phyloP scores from a whole-genome alignment of 2,329 filamentous ascomycete genomes.

The Trichophyton verrucosum region DNA sequence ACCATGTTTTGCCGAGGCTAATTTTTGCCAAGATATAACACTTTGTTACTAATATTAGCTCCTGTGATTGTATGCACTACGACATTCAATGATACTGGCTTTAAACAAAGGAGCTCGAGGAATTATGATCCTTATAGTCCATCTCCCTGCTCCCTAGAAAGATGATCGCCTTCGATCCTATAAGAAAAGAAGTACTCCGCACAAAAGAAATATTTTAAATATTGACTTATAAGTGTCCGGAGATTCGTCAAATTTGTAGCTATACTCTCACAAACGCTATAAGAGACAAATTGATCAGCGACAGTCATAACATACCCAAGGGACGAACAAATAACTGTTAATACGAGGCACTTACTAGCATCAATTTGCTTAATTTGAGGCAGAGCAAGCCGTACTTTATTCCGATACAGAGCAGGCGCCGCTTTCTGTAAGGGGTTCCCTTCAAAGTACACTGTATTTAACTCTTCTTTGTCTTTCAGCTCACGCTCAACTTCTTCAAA shows the following conservation, averaged over 20 bases:
- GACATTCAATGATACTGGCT: neutral
- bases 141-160: no score
- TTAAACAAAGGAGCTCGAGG: neutral
- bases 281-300: neutral
- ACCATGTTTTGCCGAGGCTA: neutral
- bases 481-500: conserved; percentile 70
- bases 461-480: conserved; percentile 61
- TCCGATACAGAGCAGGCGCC: conserved; percentile 75
- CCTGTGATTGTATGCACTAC: neutral
- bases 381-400: conserved; percentile 79
- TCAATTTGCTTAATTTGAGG: conserved; percentile 89
- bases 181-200: no score
- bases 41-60: neutral
- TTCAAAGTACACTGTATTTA: conserved; percentile 92
- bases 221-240: neutral
- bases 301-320: neutral
- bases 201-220: neutral
- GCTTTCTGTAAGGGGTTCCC: conserved; percentile 77
- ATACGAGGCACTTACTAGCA: conserved; percentile 60
- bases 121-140: no score
- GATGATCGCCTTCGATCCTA: no score
- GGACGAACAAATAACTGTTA: neutral
- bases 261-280: neutral
- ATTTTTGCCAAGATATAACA: neutral
- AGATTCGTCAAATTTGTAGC: neutral